Base-by-base conservation (phyloP, 2,329 filamentous ascomycete species). In the Canariomyces notabilis region DNA sequence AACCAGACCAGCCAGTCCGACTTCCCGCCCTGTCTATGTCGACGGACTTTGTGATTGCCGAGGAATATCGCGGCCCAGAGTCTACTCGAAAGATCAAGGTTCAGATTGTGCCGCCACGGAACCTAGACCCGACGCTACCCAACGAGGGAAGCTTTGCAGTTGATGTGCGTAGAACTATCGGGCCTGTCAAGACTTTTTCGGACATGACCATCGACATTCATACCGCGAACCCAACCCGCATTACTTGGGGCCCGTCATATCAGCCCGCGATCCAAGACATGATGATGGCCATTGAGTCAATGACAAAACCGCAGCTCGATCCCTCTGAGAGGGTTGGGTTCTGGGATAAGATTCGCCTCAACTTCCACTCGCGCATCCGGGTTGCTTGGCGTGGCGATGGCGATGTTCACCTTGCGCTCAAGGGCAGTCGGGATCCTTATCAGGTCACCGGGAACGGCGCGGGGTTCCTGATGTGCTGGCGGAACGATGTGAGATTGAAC, bases 261-360 rank as follows among this genome's bases (percentile, higher is more conserved):
- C 94, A 98, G 61, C 93, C 94, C 21, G 91, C 91, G 1, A 91
- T 98, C 39, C 93, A 98, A 64, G 94, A 98, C 61, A 95, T 97
- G 86, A 98, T 98, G 93, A 96, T 97, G 79, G 90, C 90, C 20
- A 87, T 98, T 51, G 93, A 98, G 67, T 91, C 87, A 2, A 97
- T 98, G 64, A 96, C 91, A 1, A 98, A 98, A 63, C 89, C 91
- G 6, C 90, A 91, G 53, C 75, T 96, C 21, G 94, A 98, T 64
- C 85, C 87, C 1, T 97, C 93, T 0, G 94, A 98, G 54, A 79
- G 86, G 46, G 89, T 95, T 37, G 93, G 93, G 3, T 98, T 98
- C 70, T 98, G 93, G 93, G 93, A 98, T 68, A 98, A 98, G 73
- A 90, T 98, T 42, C 79, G 93, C 44, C 76, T 98, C 31, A 90